These are phyloP conservation scores for Solanum habrochaites DNA, from an alignment of 257 asterid species.

Conservation along the genomic window DNA sequence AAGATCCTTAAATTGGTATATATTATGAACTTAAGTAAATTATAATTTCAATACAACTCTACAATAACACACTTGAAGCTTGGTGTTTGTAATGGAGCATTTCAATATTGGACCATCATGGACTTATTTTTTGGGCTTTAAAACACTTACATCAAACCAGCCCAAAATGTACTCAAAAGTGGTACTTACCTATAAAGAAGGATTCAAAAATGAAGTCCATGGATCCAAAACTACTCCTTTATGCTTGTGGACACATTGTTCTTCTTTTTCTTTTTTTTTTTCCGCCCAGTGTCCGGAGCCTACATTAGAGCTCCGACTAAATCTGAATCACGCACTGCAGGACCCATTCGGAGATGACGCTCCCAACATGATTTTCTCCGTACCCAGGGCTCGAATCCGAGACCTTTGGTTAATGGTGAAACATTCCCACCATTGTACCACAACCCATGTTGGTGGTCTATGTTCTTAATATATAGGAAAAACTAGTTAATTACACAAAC, in stretches of 20 bases:
- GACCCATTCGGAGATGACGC: too few relatives aligned
- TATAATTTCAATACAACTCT: neutral
- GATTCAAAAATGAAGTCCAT: neutral
- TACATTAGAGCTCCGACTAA: too few relatives aligned
- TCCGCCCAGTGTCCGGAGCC: rapidly evolving
- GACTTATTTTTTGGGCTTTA: neutral
- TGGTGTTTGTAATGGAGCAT: neutral
- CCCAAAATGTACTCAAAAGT: neutral
- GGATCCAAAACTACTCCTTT: neutral
- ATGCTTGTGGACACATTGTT: neutral
- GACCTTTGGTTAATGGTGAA: too few relatives aligned
- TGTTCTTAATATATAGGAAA: too few relatives aligned
- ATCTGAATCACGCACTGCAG: rapidly evolving
- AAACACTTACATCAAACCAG: neutral
- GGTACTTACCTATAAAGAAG: neutral
- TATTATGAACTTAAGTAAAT: too few relatives aligned
- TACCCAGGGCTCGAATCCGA: too few relatives aligned
- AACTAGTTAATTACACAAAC: too few relatives aligned
- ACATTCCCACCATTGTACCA: too few relatives aligned
- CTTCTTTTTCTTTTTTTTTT: too few relatives aligned
- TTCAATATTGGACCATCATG: neutral
- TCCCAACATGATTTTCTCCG: too few relatives aligned
- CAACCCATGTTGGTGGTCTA: too few relatives aligned
- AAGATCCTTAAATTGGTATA: neutral
- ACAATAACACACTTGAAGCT: neutral